Base-by-base conservation (phyloP, 2,329 filamentous ascomycete species). In the Erysiphe pulchra region DNA sequence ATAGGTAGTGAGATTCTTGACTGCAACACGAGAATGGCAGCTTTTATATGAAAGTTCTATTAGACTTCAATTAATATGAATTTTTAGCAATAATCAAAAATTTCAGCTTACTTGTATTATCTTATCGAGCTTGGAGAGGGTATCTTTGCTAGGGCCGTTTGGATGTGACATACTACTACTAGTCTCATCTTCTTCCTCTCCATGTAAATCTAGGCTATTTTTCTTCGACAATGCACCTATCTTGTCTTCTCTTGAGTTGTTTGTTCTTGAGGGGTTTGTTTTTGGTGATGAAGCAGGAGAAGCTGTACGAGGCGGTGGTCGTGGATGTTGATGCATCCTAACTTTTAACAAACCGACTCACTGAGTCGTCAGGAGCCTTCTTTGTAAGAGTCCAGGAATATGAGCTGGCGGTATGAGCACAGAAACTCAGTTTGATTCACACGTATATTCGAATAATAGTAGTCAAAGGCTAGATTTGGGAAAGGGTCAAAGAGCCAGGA, bases 41-140 rank as follows among this genome's bases (percentile, higher is more conserved):
- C 78, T 65, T 94, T 95, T 53, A 75, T 77, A 60, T 86, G 82
- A 62, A 92, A 90, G 59, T 94, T 93, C 85, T 94, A 56, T 32
- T n/a, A 40, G 47, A n/a, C n/a, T 45, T 37, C 47, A 44, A 16
- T 39, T 47, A 43, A 46, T 37, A 10, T 31, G 33, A 7, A 34
- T 41, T 38, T 34, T 24, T 17, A 28, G 24, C 24, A 33, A 47
- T 38, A 31, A 18, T 45, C 17, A 40, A 39, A 37, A 12, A 14
- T 33, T 55, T 16, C 63, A 34, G 33, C 49, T 50, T 65, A 92
- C 85, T 71, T 90, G 83, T 55, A 94, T 77, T 57, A 95, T 90
- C 63, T 93, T 85, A 60, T 92, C 90, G 53, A 94, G 68, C 65
- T 90, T 90, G 62, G 71, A 74, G 59, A 79, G 63, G 5, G 75